phyloP scores from a whole-genome alignment of 257 asterid species.

The Verbascum thapsus region DNA sequence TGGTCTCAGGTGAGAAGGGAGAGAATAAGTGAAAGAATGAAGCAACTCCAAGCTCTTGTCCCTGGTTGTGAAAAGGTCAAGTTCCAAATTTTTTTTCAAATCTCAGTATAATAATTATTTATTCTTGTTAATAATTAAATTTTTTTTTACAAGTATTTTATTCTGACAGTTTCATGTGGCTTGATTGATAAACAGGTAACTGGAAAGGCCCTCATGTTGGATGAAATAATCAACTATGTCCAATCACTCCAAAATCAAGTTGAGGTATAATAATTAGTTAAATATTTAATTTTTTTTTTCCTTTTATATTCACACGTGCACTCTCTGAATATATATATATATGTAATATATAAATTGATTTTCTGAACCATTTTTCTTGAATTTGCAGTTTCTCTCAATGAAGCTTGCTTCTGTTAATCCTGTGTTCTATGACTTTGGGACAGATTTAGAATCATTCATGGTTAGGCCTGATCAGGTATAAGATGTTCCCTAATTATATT shows the following conservation, averaged over 20 bases:
- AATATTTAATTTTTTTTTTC: neutral
- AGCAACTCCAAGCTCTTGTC: conserved; percentile 71
- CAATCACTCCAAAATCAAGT: conserved; percentile 90
- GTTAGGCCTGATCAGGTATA: conserved; percentile 67
- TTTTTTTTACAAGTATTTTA: conserved; percentile 17
- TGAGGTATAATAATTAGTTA: conserved; percentile 49
- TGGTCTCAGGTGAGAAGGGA: conserved; percentile 72
- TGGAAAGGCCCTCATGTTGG: conserved; percentile 97
- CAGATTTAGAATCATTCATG: conserved; percentile 71
- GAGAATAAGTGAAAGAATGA: conserved; percentile 88
- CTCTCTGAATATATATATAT: neutral
- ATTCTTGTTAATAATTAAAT: neutral
- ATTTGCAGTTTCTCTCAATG: conserved; percentile 82
- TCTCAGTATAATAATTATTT: conserved; percentile 21
- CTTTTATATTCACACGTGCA: neutral
- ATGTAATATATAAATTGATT: neutral
- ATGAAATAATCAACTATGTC: conserved; percentile 87
- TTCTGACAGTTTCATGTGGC: conserved; percentile 51
- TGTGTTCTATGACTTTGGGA: conserved; percentile 61
- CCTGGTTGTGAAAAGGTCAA: conserved; percentile 90
- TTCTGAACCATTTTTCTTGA: neutral
- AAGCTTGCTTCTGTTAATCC: conserved; percentile 81
- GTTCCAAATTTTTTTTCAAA: conserved; percentile 25
- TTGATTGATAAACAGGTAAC: conserved; percentile 62
- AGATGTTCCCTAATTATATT: conserved; percentile 3